Percentiles rank a stretch among this genome's conserved stretches.
phyloP scores from a whole-genome alignment of 2,329 filamentous ascomycete genomes.

The Thelonectria discophora region DNA sequence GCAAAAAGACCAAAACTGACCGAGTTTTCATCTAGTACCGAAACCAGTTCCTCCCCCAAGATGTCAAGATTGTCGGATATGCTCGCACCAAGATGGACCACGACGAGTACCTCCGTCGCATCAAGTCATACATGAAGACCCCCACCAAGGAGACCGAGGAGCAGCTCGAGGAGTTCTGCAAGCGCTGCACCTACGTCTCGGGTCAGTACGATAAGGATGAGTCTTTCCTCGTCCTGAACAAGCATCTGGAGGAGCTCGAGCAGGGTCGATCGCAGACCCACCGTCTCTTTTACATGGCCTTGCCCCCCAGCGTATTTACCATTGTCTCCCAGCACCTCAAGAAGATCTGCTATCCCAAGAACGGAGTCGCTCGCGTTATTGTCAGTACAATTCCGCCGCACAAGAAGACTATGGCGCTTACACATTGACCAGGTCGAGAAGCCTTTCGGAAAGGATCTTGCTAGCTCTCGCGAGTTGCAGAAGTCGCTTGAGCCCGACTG shows the following conservation, averaged over 20 bases:
- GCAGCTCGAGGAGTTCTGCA: constrained; percentile 89
- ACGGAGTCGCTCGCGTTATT: constrained; percentile 92
- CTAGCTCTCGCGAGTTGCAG: constrained; percentile 92
- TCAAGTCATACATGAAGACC: constrained; percentile 98
- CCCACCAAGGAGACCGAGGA: constrained; percentile 97
- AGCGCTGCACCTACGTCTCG: constrained; percentile 91
- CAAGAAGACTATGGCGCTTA: constrained; percentile 27
- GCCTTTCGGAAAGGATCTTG: constrained; percentile 97
- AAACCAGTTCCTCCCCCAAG: constrained; percentile 98
- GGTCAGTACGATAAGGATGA: constrained; percentile 98
- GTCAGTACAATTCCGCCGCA: constrained; percentile 61
- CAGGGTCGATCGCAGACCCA: constrained; percentile 83
- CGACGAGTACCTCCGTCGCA: constrained; percentile 90
- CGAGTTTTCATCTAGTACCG: constrained; percentile 72
- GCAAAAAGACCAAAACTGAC: constrained; percentile 20
- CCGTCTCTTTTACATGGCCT: constrained; percentile 98
- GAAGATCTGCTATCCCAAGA: constrained; percentile 93
- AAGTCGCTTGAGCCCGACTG: constrained; percentile 96
- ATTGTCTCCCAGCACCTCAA: constrained; percentile 97
- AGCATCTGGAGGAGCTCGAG: constrained; percentile 88
- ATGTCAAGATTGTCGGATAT: constrained; percentile 98
- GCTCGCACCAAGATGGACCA: constrained; percentile 99
- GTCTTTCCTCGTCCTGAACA: constrained; percentile 85
- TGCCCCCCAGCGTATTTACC: constrained; percentile 97
- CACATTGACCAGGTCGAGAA: constrained; percentile 81